phyloP scores from a whole-genome alignment of 2,329 filamentous ascomycete species.

The Curvularia eragrostidis region DNA sequence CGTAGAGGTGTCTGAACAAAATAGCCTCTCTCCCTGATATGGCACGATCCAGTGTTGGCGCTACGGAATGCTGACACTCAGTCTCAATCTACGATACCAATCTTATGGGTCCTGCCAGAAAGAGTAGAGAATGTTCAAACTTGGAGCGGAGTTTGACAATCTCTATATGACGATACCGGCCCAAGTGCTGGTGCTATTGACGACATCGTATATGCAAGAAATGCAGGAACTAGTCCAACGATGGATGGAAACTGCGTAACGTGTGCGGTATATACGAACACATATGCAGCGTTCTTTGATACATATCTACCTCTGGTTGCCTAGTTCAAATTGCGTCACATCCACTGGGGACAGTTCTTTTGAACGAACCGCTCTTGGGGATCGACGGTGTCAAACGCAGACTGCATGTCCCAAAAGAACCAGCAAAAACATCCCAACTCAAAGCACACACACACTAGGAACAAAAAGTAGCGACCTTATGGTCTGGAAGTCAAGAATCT shows the following conservation, averaged over 20 bases:
- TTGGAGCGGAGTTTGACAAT: background rate
- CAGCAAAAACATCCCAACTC: background rate
- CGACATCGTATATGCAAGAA: background rate
- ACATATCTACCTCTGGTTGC: background rate
- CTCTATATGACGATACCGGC: background rate
- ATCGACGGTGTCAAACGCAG: background rate
- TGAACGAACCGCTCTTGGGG: background rate
- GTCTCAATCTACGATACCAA: background rate
- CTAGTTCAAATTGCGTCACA: background rate
- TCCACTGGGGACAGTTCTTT: background rate
- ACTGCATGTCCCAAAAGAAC: background rate
- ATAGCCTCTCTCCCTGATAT: background rate
- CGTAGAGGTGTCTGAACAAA: background rate
- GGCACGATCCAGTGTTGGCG: background rate
- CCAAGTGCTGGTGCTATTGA: background rate
- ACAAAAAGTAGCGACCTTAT: background rate
- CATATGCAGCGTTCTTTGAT: background rate
- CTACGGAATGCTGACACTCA: background rate
- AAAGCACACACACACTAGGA: background rate
- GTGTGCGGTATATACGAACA: background rate
- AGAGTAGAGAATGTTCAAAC: background rate
- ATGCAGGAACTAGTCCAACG: background rate
- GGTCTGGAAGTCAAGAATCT: background rate
- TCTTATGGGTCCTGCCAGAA: background rate
- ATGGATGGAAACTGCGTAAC: background rate